A percentile compares a stretch with the other conserved stretches of the same genome.
Evolutionary conservation across 2,329 filamentous ascomycete genomes (phyloP).

Genomic region (Xylaria arbuscula): DNA sequence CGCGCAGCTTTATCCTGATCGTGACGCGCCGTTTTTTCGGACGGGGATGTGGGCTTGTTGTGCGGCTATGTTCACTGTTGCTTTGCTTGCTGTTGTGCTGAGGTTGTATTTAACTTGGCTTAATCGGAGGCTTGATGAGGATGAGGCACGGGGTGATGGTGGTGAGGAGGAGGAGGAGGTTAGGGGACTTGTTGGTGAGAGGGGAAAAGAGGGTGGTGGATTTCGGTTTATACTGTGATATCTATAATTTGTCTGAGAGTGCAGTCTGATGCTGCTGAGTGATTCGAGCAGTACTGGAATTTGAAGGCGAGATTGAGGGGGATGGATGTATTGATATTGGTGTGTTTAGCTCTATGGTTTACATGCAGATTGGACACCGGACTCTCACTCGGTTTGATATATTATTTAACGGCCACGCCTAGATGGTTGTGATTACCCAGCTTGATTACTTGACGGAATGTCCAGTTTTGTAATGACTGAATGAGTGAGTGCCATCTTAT

Average conservation of each 20-base stretch:
- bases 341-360: too few species aligned
- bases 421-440: too few species aligned
- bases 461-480: too few species aligned
- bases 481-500: too few species aligned
- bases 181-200: constrained; percentile 20
- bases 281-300: neutral
- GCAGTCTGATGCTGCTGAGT: neutral
- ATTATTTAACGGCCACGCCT: too few species aligned
- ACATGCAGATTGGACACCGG: too few species aligned
- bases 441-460: too few species aligned
- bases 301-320: neutral
- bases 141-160: constrained; percentile 26
- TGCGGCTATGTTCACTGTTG: constrained; percentile 54
- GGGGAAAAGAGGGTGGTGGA: constrained; percentile 3
- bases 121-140: constrained; percentile 58
- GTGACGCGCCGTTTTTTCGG: constrained; percentile 70
- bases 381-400: neutral
- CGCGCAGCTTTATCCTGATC: constrained; percentile 71
- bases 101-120: constrained; percentile 63
- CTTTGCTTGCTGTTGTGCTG: constrained; percentile 64
- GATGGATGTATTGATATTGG: too few species aligned
- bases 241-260: neutral
- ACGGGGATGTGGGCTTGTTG: constrained; percentile 69
- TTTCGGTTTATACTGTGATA: constrained; percentile 37
- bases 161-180: constrained; percentile 23